phyloP scores from a whole-genome alignment of 192 early-diverging fungal species.

The Diversispora eburnea region DNA sequence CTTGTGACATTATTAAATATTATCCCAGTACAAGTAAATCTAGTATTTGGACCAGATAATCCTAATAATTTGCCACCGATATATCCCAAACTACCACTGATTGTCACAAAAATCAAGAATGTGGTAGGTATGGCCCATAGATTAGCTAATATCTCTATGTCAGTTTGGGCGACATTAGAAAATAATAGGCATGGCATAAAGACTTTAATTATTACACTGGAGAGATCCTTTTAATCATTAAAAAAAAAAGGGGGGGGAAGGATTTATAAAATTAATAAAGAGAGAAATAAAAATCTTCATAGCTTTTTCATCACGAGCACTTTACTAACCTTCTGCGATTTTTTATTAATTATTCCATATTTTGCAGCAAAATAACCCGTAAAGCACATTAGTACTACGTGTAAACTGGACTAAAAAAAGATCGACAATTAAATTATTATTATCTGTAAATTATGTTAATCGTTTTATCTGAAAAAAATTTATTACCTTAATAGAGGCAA shows the following conservation, averaged over 20 bases:
- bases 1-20: constrained; percentile 33
- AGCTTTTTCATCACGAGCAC: not conserved
- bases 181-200: constrained; percentile 31
- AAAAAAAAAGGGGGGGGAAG: not conserved
- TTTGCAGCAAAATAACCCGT: constrained; percentile 16
- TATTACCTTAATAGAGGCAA: too few species aligned
- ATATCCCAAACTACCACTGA: constrained; percentile 6
- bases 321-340: constrained; percentile 1
- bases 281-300: not conserved
- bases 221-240: constrained; percentile 14
- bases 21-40: constrained; percentile 26
- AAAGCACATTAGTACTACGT: constrained; percentile 2
- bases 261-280: not conserved
- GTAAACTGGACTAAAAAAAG: constrained; percentile 8
- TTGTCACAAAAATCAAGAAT: not conserved
- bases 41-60: not conserved
- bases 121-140: constrained; percentile 29
- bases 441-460: too few species aligned
- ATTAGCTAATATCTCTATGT: constrained; percentile 19
- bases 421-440: too few species aligned
- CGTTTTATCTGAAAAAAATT: too few species aligned
- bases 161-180: constrained; percentile 18
- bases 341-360: constrained; percentile 5
- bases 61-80: constrained; percentile 29
- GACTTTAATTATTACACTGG: constrained; percentile 18